phyloP scores from a whole-genome alignment of 768 basidiomycete genomes.

The Leccinellum albellum region DNA sequence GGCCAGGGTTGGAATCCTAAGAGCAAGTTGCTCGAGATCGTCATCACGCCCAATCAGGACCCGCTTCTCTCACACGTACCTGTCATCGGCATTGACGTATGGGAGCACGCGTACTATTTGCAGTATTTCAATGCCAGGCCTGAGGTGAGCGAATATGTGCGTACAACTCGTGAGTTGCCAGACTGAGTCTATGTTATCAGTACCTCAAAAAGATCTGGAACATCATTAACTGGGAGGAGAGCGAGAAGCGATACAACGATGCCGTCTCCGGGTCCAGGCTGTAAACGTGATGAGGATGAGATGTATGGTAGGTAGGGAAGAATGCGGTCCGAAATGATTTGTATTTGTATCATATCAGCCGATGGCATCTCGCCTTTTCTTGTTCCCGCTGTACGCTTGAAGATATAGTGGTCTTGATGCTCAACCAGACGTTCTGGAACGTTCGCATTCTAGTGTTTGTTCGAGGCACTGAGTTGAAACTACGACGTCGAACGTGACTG shows the following conservation, averaged over 20 bases:
- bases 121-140: conserved; percentile 96
- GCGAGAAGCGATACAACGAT: conserved; percentile 59
- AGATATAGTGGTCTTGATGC: neutral
- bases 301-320: neutral
- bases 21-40: conserved; percentile 74
- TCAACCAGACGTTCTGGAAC: neutral
- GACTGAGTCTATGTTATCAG: conserved; percentile 30
- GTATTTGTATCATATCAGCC: conserved; percentile 8
- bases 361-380: neutral
- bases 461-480: neutral
- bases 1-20: conserved; percentile 66
- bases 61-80: conserved; percentile 75
- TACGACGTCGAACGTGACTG: neutral
- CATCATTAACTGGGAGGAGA: conserved; percentile 71
- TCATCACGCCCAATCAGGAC: conserved; percentile 95
- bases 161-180: neutral
- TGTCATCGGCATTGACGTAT: conserved; percentile 90
- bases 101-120: conserved; percentile 97
- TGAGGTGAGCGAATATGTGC: conserved; percentile 55
- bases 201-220: conserved; percentile 78
- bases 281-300: conserved; percentile 18
- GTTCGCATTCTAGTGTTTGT: no score
- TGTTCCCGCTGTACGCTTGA: no score
- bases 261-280: conserved; percentile 36
- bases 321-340: neutral